Evolutionary conservation across 2,329 filamentous ascomycete species (phyloP), one percentile per base, ranked within the genome.

Genomic region (Colletotrichum sp.): DNA sequence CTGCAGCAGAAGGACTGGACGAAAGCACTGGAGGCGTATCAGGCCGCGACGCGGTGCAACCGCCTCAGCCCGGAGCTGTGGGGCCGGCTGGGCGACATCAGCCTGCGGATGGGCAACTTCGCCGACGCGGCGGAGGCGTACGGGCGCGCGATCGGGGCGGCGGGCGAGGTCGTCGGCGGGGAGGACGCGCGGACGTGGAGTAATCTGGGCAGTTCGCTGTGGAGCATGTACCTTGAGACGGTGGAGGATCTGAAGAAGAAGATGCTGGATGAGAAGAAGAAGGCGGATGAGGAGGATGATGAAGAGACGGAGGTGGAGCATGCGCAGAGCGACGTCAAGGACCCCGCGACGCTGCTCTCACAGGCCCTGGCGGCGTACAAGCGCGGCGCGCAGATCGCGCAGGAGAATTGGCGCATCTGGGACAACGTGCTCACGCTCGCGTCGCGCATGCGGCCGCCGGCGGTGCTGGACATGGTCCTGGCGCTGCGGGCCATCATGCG

Each of bases 131-230:
- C 95, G 1, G 93, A 96, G 79, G 94, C 96, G 0, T 99, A 98
- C 84, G 92, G 93, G 10, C 91, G 96, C 26, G 94, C 94, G 10
- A 96, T 99, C 13, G 93, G 95, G 79, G 85, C 87, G 8, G 87
- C 89, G 0, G 88, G 87, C 36, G 88, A 89, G 36, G 84, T 84
- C 2, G 90, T 95, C 13, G 97, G 98, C 64, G 96, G 98, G 30
- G 93, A 94, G 68, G 96, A 98, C 81, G 96, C 96, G 1, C 93
- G 98, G 81, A 95, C 95, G 1, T 99, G 97, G 95, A 98, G 95
- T 80, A 99, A 99, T 82, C 90, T 99, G 26, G 97, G 96, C 0
- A 96, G 94, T 3, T 93, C 96, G 0, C 89, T 99, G 2, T 91
- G 95, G 78, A 93, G 92, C 75, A 87, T 94, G 77, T 96, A 91